These are phyloP conservation scores for Erythrobasidium hasegawianum DNA, from an alignment of 1,284 basidiomycete species.

Conservation along the genomic window DNA sequence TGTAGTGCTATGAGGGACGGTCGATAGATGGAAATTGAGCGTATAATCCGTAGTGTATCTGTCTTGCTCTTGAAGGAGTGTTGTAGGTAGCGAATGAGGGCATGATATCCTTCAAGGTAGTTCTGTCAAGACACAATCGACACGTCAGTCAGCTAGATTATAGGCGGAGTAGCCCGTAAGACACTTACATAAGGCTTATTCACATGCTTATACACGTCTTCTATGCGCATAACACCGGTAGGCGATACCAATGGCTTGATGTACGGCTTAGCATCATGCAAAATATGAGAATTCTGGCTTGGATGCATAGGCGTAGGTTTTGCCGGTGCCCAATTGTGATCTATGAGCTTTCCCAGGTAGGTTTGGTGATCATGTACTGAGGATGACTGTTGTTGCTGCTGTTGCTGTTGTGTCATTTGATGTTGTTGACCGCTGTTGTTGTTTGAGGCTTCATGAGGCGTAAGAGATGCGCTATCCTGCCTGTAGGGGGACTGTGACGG, in stretches of 20 bases:
- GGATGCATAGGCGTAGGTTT: neutral
- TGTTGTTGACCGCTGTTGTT: too few relatives aligned
- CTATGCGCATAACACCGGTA: constrained; percentile 38
- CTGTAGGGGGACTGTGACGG: neutral
- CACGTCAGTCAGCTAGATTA: constrained; percentile 5
- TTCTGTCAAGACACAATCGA: constrained; percentile 11
- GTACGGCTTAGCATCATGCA: constrained; percentile 1
- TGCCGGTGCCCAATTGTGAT: neutral
- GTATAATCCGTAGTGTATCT: constrained; percentile 88
- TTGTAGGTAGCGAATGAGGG: constrained; percentile 84
- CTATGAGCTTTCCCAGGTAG: neutral
- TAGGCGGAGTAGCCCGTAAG: neutral
- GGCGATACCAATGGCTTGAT: constrained; percentile 8
- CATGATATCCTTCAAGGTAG: constrained; percentile 90
- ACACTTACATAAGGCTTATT: constrained; percentile 61
- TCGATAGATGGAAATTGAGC: constrained; percentile 87
- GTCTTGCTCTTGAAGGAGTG: constrained; percentile 84
- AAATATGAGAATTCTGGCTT: neutral
- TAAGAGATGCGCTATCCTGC: neutral
- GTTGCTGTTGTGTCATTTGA: too few relatives aligned
- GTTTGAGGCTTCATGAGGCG: neutral
- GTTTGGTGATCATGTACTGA: neutral
- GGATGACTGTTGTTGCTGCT: too few relatives aligned
- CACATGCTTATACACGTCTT: constrained; percentile 69
- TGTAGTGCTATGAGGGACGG: constrained; percentile 93